A percentile compares a stretch with the other conserved stretches of the same genome.
phyloP scores from a whole-genome alignment of 2,329 filamentous ascomycete species.

The Pseudogymnoascus sp. region DNA sequence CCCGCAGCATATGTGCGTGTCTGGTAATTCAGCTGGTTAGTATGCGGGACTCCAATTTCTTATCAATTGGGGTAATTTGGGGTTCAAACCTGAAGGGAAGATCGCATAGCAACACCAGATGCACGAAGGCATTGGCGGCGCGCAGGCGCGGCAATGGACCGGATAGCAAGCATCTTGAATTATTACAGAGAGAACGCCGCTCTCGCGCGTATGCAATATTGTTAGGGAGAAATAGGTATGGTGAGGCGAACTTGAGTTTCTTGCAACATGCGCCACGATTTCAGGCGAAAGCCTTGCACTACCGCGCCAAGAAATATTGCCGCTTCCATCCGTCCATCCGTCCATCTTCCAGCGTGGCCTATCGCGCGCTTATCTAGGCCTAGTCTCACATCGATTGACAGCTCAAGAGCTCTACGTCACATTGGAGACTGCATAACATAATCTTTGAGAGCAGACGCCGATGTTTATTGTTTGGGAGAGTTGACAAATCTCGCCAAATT shows the following conservation, averaged over 20 bases:
- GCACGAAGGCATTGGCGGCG: slow-evolving; percentile 70
- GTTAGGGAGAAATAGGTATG: not conserved
- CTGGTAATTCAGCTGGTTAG: slow-evolving; percentile 29
- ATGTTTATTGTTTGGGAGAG: not conserved
- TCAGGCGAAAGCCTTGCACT: slow-evolving; percentile 6
- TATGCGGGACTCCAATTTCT: slow-evolving; percentile 16
- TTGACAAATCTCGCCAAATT: not conserved
- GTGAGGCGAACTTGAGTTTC: slow-evolving; percentile 1
- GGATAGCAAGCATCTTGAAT: slow-evolving; percentile 73
- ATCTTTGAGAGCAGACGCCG: not conserved
- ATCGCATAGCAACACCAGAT: slow-evolving; percentile 34
- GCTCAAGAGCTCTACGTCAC: slow-evolving; percentile 2
- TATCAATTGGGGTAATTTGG: slow-evolving; percentile 8
- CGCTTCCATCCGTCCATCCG: slow-evolving; percentile 10
- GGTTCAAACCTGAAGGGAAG: not conserved
- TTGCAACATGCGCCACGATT: slow-evolving; percentile 9
- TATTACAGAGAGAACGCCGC: slow-evolving; percentile 17
- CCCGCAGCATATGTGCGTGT: slow-evolving; percentile 53
- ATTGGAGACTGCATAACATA: not conserved
- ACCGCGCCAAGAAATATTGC: slow-evolving; percentile 10
- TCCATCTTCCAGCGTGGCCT: not conserved
- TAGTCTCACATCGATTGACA: slow-evolving; percentile 5
- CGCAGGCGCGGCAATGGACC: slow-evolving; percentile 66
- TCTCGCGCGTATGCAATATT: slow-evolving; percentile 11
- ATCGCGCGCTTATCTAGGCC: slow-evolving; percentile 6